Base-by-base conservation (phyloP, 176 grass and related monocot species). In the Aechmea fasciata region DNA sequence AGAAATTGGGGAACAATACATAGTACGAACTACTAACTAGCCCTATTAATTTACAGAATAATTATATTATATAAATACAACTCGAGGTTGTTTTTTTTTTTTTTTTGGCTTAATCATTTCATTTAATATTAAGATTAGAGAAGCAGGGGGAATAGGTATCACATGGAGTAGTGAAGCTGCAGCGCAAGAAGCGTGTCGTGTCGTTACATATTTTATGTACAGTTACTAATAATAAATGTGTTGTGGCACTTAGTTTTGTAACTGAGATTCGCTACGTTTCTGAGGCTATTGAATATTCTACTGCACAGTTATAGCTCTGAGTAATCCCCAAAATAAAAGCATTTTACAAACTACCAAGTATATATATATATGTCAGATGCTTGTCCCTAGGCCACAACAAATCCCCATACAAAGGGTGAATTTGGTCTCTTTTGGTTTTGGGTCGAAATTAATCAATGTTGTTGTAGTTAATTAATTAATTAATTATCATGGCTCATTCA, bases 81-180 rank as follows among this genome's bases (percentile, higher is more conserved):
- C 29, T 33, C 29, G 29, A 33, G 29, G 29, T 0, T 6, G 29
- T 5, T 33, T 33, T 33, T 33, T 33, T 33, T 41, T 41, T 41
- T 33, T 33, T 33, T 33, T 41, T 41, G 6, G 0, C 33, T 41
- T 41, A 7, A 41, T 41, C 7, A 3, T 6, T 41, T 41, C 5
- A 41, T 2, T 57, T 57, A 13, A 14, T 57, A 57, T 13, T 14
- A 14, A 55, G 12, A 55, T 57, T 14, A 57, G 13, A 59, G 2
- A 61, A 18, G 20, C 20, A 10, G 15, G 0, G 14, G 0, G 14
- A 8, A 15, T 57, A 13, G n/a, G 15, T 2, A 18, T 61, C 55
- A 61, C 54, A 59, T 59, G 54, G 54, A 59, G 54, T 59, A 59
- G 54, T 59, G 54, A 18, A 59, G 54, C 54, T 59, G 14, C 54